A percentile compares a stretch with the other conserved stretches of the same genome.
Evolutionary conservation across 345 rosid species (phyloP).

Genomic region (Salix koriyanagi): DNA sequence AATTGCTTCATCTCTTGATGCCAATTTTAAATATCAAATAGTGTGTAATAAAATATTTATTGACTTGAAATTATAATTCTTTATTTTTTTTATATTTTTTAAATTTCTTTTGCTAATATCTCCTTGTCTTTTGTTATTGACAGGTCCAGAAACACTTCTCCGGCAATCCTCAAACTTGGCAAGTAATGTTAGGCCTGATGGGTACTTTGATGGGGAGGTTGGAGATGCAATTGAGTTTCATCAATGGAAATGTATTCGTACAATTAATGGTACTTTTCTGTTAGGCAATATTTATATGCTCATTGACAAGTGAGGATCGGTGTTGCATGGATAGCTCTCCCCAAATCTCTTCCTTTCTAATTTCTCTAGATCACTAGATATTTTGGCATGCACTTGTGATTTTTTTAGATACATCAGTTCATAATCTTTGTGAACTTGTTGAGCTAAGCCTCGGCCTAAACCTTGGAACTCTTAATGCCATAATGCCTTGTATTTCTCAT

Average conservation of each 20-base stretch:
- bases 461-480: too few species aligned
- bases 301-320: neutral
- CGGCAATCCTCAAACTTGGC: slow-evolving; percentile 62
- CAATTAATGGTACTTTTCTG: slow-evolving; percentile 54
- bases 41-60: neutral
- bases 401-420: neutral
- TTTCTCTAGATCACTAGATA: neutral
- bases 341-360: neutral
- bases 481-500: neutral
- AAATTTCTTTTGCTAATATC: neutral
- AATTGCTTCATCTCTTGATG: neutral
- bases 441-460: too few species aligned
- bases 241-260: slow-evolving; percentile 88
- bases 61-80: neutral
- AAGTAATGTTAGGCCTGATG: slow-evolving; percentile 33
- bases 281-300: neutral
- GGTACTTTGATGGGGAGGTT: slow-evolving; percentile 53
- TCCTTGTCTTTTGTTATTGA: slow-evolving; percentile 17
- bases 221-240: slow-evolving; percentile 91
- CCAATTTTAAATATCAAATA: neutral
- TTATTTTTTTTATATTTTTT: neutral
- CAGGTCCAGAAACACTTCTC: slow-evolving; percentile 85
- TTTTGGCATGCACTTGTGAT: neutral
- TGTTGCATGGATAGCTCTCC: neutral
- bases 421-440: neutral